phyloP scores from a whole-genome alignment of 2,329 filamentous ascomycete genomes.

The Xylariaceae sp. region DNA sequence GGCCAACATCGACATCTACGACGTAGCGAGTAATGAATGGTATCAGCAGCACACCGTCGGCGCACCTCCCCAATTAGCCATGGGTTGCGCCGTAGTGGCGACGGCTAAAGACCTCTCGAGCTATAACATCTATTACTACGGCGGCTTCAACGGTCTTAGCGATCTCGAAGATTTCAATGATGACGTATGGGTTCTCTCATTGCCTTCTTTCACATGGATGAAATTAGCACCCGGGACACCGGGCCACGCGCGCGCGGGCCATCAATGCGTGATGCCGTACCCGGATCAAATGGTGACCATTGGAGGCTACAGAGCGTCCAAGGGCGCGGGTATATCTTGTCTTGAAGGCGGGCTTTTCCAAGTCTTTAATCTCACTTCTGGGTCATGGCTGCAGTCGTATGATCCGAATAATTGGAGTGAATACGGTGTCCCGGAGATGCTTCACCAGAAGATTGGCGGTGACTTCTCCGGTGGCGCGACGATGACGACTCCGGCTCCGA shows the following conservation, averaged over 20 bases:
- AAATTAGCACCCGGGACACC: conserved; percentile 39
- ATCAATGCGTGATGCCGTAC: conserved; percentile 69
- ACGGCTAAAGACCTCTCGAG: conserved; percentile 64
- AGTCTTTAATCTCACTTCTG: conserved; percentile 67
- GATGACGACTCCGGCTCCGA: conserved; percentile 54
- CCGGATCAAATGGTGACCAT: conserved; percentile 76
- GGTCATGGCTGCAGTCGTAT: conserved; percentile 65
- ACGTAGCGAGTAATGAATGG: conserved; percentile 65
- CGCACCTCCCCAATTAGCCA: conserved; percentile 49
- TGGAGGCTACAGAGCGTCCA: conserved; percentile 53
- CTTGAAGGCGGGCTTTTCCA: conserved; percentile 49
- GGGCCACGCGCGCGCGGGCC: conserved; percentile 60
- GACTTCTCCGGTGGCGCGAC: conserved; percentile 62
- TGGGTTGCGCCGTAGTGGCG: conserved; percentile 71
- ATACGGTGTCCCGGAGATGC: conserved; percentile 64
- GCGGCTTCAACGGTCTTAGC: conserved; percentile 59
- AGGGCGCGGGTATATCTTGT: conserved; percentile 35
- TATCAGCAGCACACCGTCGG: conserved; percentile 60
- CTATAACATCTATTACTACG: conserved; percentile 81
- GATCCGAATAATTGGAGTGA: conserved; percentile 54
- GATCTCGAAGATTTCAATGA: conserved; percentile 42
- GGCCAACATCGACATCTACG: conserved; percentile 68
- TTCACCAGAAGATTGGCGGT: conserved; percentile 64
- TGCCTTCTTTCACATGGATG: conserved; percentile 79
- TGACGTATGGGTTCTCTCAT: conserved; percentile 74